Evolutionary conservation across 75 land plant species (phyloP), one percentile per base, ranked within the genome.

Genomic region (Cupressus sempervirens): DNA sequence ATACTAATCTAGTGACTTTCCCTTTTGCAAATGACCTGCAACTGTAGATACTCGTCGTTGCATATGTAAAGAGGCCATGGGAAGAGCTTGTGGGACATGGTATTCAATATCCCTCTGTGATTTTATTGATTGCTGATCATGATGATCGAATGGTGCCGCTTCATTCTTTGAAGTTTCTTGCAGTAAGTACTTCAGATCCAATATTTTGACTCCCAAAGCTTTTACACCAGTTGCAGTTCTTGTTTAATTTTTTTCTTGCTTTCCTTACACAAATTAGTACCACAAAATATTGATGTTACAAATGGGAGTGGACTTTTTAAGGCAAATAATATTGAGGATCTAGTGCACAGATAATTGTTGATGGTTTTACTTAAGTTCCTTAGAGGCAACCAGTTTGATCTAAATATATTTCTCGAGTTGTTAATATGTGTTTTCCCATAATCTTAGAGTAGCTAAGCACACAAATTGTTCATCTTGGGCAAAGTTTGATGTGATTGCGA

Each of bases 81-180:
- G 96, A 98, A 40, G 54, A 87, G 80, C 41, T 48, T 48, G 83
- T 81, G n/a, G 84, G 79, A 76, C 75, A 79, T 32, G 38, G 65
- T 16, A 88, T 82, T 53, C 99, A 96, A 67, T 96, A 98, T 45
- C 99, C 99, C 62, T 46, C 99, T 8, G 94, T 90, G 41, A 95
- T 96, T 97, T 82, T 98, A 40, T 86, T 96, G 84, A 98, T 99
- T 23, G 99, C 99, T 53, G 99, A 98, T 86, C 99, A 98, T 88
- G 99, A 98, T 89, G 99, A 98, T 84, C 91, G 99, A 13, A 99
- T 96, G 68, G 99, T 98, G 79, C 99, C 99, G 53, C 88, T 96
- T 3, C 99, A 98, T 76, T 92, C 99, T 14, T 84, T 98, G 83
- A 98, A 98, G 85, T 84, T 95, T 29, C 87, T 98, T 52, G 99